phyloP scores from a whole-genome alignment of 345 rosid species.

The Eucalyptus urophylla region DNA sequence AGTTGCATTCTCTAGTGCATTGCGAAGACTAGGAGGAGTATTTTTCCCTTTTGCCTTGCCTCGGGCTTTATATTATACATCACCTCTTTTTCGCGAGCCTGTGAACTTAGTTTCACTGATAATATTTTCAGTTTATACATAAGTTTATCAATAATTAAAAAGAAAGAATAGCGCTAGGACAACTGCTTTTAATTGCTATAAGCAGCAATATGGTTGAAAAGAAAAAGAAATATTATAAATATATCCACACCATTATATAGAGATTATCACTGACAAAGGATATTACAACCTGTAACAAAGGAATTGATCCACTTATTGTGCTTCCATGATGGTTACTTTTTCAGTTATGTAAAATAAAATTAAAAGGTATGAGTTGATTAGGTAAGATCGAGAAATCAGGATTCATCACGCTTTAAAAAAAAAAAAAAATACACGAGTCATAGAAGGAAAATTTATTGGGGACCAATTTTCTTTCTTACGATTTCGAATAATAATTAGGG shows the following conservation, averaged over 20 bases:
- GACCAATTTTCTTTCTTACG: background rate
- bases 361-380: background rate
- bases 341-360: background rate
- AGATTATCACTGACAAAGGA: background rate
- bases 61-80: background rate
- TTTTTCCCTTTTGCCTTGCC: background rate
- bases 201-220: background rate
- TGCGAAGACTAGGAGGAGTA: background rate
- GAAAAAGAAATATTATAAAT: background rate
- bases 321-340: background rate
- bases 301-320: background rate
- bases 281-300: background rate
- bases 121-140: background rate
- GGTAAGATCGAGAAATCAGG: background rate
- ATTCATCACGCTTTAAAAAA: background rate
- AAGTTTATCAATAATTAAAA: background rate
- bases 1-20: background rate
- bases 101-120: background rate
- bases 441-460: background rate
- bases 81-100: background rate
- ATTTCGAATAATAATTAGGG: background rate
- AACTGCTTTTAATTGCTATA: background rate
- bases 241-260: background rate
- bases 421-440: background rate
- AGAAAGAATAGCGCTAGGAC: background rate